Percentiles rank a stretch among this genome's conserved stretches.
These are phyloP conservation scores for Trametes gibbosa DNA, from an alignment of 768 basidiomycete genomes.

Conservation along the genomic window DNA sequence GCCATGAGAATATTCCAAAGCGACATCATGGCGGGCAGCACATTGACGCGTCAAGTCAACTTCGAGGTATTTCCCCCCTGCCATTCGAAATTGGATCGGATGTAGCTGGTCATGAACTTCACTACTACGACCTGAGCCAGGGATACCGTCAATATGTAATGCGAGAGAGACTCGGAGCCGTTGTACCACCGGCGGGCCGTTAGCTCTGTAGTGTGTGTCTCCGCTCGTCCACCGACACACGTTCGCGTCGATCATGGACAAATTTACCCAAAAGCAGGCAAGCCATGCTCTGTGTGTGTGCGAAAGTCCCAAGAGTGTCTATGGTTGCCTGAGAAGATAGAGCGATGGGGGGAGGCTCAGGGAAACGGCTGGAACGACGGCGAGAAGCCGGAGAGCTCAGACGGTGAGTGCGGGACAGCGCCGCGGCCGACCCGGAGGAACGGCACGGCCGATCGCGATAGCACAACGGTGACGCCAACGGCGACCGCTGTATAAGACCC, in stretches of 20 bases:
- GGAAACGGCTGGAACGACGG: neutral
- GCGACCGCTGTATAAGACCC: constrained; percentile 15
- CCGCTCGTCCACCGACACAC: neutral
- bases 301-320: neutral
- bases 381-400: neutral
- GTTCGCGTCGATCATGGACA: neutral
- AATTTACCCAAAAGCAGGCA: neutral
- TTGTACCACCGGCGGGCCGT: too few species aligned
- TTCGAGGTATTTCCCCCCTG: too few species aligned
- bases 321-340: neutral
- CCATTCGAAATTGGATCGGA: too few species aligned
- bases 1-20: too few species aligned
- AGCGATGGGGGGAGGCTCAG: neutral
- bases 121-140: too few species aligned
- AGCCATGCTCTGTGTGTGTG: neutral
- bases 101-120: too few species aligned
- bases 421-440: neutral
- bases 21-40: too few species aligned
- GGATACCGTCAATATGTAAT: too few species aligned
- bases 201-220: neutral
- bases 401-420: neutral
- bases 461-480: constrained; percentile 18
- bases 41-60: too few species aligned
- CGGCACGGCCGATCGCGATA: constrained; percentile 18
- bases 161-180: too few species aligned